Base-by-base conservation (phyloP, 1,284 basidiomycete genomes). In the Papiliotrema laurentii region DNA sequence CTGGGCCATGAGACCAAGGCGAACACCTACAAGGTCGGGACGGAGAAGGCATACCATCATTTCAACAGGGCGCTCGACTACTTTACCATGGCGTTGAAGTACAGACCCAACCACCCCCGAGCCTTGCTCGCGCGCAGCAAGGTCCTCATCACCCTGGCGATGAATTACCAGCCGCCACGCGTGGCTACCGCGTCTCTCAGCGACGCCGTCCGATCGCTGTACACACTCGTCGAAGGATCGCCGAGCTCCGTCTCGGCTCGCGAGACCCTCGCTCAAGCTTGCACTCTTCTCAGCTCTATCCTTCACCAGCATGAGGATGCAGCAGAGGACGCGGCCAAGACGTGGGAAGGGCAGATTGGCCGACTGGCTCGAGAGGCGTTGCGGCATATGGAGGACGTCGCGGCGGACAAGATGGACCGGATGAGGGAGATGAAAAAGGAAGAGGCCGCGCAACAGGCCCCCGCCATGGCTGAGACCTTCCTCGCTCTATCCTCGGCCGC, bases 1-100 rank as follows among this genome's bases (percentile, higher is more conserved):
- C 51, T 66, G 2, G 64, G 64, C n/a, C 66, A 73, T 42, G 69
- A 70, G 47, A 56, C 58, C 33, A 69, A 68, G 49, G 51, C 71
- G 2, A 54, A 56, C 4, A 58, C 64, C 1, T 64, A 65, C 43
- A 54, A 62, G 18, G 54, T 64, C 38, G 61, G 59, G 2, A 69
- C 66, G 13, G 64, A 68, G 26, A 63, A 65, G 31, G 67, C 72
- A 0, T 66, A 67, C 41, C 64, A 71, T 34, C 69, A 74, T 43
- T 56, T 71, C 31, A 63, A 59, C 19, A 63, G 64, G 25, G 63
- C 71, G 14, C 59, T 59, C 25, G 63, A 68, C 13, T 59, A 68
- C n/a, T 71, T 72, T 41, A 52, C 43, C 18, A 41, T 53, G 5
- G 69, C 69, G 2, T 53, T 70, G 9, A 30, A 46, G 1, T 51